A percentile compares a stretch with the other conserved stretches of the same genome.
These are phyloP conservation scores for Dunaliella primolecta DNA, from an alignment of 139 green algal species.

Conservation along the genomic window DNA sequence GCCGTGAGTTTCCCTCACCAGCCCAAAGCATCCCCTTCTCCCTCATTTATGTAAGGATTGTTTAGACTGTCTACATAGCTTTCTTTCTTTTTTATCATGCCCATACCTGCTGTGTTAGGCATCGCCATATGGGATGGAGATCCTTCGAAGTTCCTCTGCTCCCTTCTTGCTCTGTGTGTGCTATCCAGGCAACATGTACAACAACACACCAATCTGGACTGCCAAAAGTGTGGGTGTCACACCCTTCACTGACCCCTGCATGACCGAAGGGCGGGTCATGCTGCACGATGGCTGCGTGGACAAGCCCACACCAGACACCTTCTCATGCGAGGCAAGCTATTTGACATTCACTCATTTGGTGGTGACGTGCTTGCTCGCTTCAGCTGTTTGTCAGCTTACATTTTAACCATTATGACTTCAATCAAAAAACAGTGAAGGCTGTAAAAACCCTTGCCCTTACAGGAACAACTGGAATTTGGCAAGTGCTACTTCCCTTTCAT, in stretches of 20 bases:
- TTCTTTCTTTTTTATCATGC: no score
- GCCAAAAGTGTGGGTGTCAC: constrained; percentile 53
- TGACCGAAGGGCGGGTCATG: constrained; percentile 46
- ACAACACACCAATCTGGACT: constrained; percentile 61
- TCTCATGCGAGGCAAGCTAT: constrained; percentile 30
- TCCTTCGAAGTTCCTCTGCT: no score
- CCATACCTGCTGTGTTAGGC: no score
- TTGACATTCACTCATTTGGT: no score
- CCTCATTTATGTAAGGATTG: no score
- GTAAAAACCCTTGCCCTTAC: no score
- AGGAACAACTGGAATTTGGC: constrained; percentile 34
- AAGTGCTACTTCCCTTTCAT: constrained; percentile 55
- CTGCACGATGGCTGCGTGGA: constrained; percentile 64
- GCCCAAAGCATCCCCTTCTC: no score
- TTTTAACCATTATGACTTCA: background rate
- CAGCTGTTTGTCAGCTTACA: background rate
- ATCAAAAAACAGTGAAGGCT: background rate
- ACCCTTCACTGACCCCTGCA: constrained; percentile 58
- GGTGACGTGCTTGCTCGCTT: no score
- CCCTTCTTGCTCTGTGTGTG: no score
- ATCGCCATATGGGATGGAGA: no score
- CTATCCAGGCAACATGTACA: constrained; percentile 41
- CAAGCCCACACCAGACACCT: constrained; percentile 65
- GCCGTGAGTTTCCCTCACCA: no score
- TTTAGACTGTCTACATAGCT: no score